Evolutionary conservation across 371 early-diverging fungal genomes (phyloP).

Genomic region (Haplosporangium sp.): DNA sequence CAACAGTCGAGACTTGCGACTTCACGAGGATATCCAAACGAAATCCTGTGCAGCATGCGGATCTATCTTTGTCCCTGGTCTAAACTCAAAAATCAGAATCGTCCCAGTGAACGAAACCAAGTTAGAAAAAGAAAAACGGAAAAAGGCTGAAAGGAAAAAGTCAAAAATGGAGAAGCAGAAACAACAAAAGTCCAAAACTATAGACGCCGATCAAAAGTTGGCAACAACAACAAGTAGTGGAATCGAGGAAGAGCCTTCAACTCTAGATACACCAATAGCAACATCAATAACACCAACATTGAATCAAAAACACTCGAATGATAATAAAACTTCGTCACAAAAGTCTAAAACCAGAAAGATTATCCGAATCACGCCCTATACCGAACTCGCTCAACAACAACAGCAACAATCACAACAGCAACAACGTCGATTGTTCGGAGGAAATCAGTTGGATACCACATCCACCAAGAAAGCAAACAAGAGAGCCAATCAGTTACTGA

Average conservation of each 20-base stretch:
- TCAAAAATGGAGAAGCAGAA: conserved; percentile 15
- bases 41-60: conserved; percentile 49
- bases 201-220: no score
- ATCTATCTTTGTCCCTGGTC: conserved; percentile 48
- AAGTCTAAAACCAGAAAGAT: conserved; percentile 8
- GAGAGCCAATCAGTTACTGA: conserved; percentile 27
- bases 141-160: conserved; percentile 13
- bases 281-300: no score
- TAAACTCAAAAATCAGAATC: conserved; percentile 39
- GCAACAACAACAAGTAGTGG: no score
- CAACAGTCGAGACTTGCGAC: conserved; percentile 33
- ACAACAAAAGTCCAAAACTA: not conserved
- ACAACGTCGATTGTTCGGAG: conserved; percentile 13
- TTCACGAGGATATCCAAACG: conserved; percentile 51
- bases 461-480: conserved; percentile 9
- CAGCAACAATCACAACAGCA: conserved; percentile 19
- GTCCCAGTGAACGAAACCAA: conserved; percentile 25
- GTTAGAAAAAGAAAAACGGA: conserved; percentile 23
- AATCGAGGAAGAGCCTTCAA: no score
- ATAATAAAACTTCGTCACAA: not conserved
- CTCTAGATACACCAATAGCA: no score
- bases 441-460: not conserved
- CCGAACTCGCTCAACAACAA: conserved; percentile 24
- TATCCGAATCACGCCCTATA: conserved; percentile 27
- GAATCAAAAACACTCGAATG: no score